Evolutionary conservation across 257 asterid species (phyloP), one percentile per base, ranked within the genome.

Genomic region (Handroanthus guayacan): DNA sequence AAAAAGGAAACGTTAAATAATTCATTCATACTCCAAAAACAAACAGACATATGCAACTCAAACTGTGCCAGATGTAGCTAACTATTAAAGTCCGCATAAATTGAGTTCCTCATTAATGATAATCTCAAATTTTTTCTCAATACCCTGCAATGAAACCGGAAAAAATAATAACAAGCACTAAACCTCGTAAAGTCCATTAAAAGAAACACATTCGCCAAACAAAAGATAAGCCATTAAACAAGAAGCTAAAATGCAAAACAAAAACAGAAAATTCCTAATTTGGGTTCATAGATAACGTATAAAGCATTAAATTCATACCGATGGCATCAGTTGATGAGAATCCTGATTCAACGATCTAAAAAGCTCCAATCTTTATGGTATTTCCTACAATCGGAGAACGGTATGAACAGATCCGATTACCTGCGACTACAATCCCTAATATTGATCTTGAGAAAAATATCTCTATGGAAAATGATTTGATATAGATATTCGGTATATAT

Each of bases 291-390:
- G 41, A 73, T 69, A 14, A 62, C 20, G 55, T 39, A 71, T 25
- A 66, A 79, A 77, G 58, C 52, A 61, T 76, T 48, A 68, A 82
- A 82, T 75, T 3, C 87, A 38, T 88, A 85, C 92, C 90, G 62
- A 75, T 78, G 74, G 88, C 92, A 85, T 85, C 74, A 78, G 81
- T 61, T 17, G 86, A 81, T 44, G 87, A 73, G 77, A 54, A 65
- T 71, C 74, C 67, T 44, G 82, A 70, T 62, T 56, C 72, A 18
- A 85, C 34, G 84, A 84, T 85, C 86, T 75, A 38, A 75, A 79
- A 67, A 74, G 74, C 81, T 79, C 57, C 77, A 34, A 8, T 41
- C 75, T 79, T 68, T 54, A 69, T 14, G 72, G 71, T 25, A 25
- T 14, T 69, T 37, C 43, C 8, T 36, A 13, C 80, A 43, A 44